Conservation (phyloP, 2,329 filamentous ascomycete genomes). For the Paecilomyces sp. region DNA sequence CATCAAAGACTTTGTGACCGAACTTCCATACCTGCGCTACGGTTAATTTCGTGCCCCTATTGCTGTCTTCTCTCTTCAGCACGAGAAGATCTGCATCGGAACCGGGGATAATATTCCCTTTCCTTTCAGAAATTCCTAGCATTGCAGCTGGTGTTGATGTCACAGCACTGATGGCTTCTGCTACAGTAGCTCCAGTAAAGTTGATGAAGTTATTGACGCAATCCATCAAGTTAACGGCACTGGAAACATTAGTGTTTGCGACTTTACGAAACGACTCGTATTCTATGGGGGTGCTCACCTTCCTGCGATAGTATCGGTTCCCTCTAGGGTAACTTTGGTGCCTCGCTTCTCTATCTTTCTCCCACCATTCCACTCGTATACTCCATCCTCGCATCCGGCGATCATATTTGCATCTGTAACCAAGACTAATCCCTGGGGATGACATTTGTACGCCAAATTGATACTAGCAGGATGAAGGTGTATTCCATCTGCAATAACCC, state of each 20-base stretch:
- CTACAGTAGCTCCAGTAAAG: constrained; percentile 63
- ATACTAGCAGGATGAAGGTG: constrained; percentile 10
- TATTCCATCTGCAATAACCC: constrained; percentile 10
- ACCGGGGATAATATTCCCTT: background rate
- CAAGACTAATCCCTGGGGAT: constrained; percentile 7
- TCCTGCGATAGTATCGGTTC: constrained; percentile 11
- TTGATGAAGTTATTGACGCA: constrained; percentile 75
- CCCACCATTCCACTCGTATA: constrained; percentile 8
- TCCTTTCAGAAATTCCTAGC: constrained; percentile 50
- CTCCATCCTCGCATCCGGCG: constrained; percentile 9
- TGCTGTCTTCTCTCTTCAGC: background rate
- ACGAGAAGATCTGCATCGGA: background rate
- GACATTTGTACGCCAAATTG: constrained; percentile 5
- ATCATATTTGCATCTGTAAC: constrained; percentile 11
- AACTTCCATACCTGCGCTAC: constrained; percentile 80
- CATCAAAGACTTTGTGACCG: constrained; percentile 46
- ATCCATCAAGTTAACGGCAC: constrained; percentile 58
- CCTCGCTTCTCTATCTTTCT: constrained; percentile 7
- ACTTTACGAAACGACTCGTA: background rate
- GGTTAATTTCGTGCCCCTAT: constrained; percentile 35
- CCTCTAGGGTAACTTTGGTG: constrained; percentile 5
- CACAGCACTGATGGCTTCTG: constrained; percentile 63
- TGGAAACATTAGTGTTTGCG: background rate
- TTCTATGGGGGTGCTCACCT: constrained; percentile 35
- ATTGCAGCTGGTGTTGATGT: constrained; percentile 71